phyloP scores from a whole-genome alignment of 139 green algal species.

The Choricystis sp. region DNA sequence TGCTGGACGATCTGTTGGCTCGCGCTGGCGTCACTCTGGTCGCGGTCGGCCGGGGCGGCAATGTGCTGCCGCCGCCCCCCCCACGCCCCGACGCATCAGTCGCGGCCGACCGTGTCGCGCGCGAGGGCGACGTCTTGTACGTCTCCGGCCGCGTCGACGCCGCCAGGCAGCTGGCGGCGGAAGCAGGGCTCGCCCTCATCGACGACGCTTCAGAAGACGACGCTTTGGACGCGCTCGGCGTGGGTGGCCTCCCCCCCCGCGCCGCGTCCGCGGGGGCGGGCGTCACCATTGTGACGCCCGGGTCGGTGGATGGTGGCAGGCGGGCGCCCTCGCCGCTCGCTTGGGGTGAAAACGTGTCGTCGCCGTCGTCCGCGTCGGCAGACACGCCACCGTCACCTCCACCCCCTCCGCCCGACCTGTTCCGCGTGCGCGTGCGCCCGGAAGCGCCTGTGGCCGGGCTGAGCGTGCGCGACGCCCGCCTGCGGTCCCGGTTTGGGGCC shows the following conservation, averaged over 20 bases:
- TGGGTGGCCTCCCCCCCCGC: slow-evolving; percentile 1
- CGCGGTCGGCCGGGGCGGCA: slow-evolving; percentile 2
- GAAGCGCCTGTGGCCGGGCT: slow-evolving; percentile 11
- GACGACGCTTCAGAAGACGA: slow-evolving; percentile 5
- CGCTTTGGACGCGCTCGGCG: neutral
- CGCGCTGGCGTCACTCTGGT: too few species aligned
- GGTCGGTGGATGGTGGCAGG: too few species aligned
- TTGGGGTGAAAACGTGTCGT: neutral
- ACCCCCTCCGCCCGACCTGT: too few species aligned
- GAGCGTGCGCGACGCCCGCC: slow-evolving; percentile 12
- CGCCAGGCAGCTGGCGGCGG: slow-evolving; percentile 10
- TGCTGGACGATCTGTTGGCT: slow-evolving; percentile 11
- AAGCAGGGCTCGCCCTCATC: slow-evolving; percentile 17
- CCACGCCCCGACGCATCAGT: too few species aligned
- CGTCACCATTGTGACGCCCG: neutral
- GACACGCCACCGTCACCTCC: too few species aligned
- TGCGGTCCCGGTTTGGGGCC: slow-evolving; percentile 21
- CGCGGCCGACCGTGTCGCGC: slow-evolving; percentile 12
- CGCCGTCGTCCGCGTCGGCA: neutral
- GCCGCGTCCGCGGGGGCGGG: neutral
- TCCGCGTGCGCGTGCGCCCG: slow-evolving; percentile 10
- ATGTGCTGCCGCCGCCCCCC: slow-evolving; percentile 3
- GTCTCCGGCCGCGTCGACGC: slow-evolving; percentile 28
- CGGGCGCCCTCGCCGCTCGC: too few species aligned
- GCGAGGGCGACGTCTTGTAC: slow-evolving; percentile 25